Evolutionary conservation across 345 rosid genomes (phyloP), one percentile per base, ranked within the genome.

Genomic region (Rhodamnia rubescens): DNA sequence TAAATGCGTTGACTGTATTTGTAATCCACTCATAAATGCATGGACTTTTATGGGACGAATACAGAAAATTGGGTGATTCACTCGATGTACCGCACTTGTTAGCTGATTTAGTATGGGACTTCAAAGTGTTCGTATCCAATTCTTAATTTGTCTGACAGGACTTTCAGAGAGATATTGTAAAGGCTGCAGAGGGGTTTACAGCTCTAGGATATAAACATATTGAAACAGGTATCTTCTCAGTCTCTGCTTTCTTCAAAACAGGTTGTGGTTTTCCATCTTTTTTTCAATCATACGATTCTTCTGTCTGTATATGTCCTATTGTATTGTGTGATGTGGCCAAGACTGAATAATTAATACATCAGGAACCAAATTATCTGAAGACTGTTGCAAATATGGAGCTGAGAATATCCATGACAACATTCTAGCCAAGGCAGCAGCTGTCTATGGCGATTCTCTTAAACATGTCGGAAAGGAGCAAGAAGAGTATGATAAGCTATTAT

Each of bases 321-420:
- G 80, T 69, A 44, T 78, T 36, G 16, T 51, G 27, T 58, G 64
- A 58, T 86, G 86, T 49, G 59, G 56, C 49, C 84, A 32, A 32
- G 49, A 83, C 27, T 78, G 61, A 58, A 32, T 69, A 86, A 61
- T 56, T 85, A 56, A 50, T 69, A 75, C 78, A 55, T 87, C 83
- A 96, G 99, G 99, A 87, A 92, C 95, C 88, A 97, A 94, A 88
- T 91, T 97, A 85, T 91, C 98, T 82, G 97, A 97, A 93, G 97
- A 95, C 52, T 95, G 96, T 87, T 92, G 94, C 89, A 92, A 84
- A 84, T 97, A 95, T 90, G 98, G 99, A 83, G 92, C 96, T 24
- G 99, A 97, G 87, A 95, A 90, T 89, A 93, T 95, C 85, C 90
- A 93, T 24, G 96, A 95, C 78, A 95, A 93, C 89, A 86, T 95